phyloP scores from a whole-genome alignment of 768 basidiomycete species.

The Suillus alpinus region DNA sequence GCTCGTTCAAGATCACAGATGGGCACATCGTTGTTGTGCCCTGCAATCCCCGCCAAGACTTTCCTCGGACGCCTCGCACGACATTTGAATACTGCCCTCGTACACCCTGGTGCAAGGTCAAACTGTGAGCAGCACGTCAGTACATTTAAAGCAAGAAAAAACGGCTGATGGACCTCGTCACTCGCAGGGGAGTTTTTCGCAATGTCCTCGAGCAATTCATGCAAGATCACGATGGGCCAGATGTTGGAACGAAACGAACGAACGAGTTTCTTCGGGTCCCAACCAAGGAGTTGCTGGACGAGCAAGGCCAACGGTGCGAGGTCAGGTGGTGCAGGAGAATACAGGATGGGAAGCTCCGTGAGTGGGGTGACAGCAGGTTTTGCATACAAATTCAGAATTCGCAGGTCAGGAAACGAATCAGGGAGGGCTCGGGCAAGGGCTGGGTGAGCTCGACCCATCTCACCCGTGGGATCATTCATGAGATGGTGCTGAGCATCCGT shows the following conservation, averaged over 20 bases:
- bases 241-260: background rate
- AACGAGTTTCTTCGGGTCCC: background rate
- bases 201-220: background rate
- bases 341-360: background rate
- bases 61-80: background rate
- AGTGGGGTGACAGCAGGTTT: background rate
- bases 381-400: background rate
- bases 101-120: background rate
- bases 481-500: background rate
- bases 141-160: background rate
- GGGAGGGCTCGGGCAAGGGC: background rate
- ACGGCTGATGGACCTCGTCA: background rate
- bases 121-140: background rate
- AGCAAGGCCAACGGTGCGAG: background rate
- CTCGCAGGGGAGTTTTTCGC: background rate
- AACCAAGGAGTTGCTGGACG: background rate
- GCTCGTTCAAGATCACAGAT: background rate
- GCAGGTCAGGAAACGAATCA: background rate
- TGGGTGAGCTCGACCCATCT: background rate
- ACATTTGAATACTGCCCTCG: background rate
- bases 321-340: background rate
- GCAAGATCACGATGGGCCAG: background rate
- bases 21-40: background rate
- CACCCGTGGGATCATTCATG: background rate
- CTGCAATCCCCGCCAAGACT: background rate